Base-by-base conservation (phyloP, 2,329 filamentous ascomycete genomes). In the Colletotrichum magnum region DNA sequence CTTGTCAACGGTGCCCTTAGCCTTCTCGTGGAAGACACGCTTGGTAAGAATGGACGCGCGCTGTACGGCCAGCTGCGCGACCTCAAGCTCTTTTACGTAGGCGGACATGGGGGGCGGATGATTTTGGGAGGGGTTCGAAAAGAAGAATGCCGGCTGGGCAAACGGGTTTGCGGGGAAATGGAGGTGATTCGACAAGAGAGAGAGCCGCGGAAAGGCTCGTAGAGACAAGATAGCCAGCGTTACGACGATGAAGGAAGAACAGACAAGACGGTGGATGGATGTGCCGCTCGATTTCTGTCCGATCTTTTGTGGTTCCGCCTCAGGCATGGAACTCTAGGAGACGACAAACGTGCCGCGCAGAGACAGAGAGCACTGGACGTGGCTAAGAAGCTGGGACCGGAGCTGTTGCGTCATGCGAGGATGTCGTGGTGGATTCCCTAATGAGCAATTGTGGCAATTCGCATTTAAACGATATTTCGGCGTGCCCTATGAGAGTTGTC, bases 1-100 rank as follows among this genome's bases (percentile, higher is more conserved):
- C 85, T 99, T 99, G 79, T 92, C 93, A 59, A 97, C 87, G 53
- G 96, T 98, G 75, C 95, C 95, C 84, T 98, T 98, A 75, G 94
- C 92, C 82, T 95, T 96, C 75, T 95, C 93, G 83, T 94, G 80
- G 78, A 88, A 87, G 75, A 88, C 85, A 45, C 81, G 80, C 78
- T 85, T 86, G 72, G 86, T 88, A 63, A 87, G 84, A 73, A 86
- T 81, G 68, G 85, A 77, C 59, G 86, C 95, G 73, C 95, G 90
- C 84, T 97, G 94, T 66, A 97, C 95, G 71, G 95, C 94, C 51
- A 97, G 89, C 79, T 95, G 91, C 71, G 95, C 95, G 64, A 97
- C 88, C 76, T 92, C 86, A 75, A 96, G 90, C 84, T 98, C 95
- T 72, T 91, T 89, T 68, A 88, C 85, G 86, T 96, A 97, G 56